Evolutionary conservation across 768 basidiomycete species (phyloP), one percentile per base, ranked within the genome.

Genomic region (Suillus discolor): DNA sequence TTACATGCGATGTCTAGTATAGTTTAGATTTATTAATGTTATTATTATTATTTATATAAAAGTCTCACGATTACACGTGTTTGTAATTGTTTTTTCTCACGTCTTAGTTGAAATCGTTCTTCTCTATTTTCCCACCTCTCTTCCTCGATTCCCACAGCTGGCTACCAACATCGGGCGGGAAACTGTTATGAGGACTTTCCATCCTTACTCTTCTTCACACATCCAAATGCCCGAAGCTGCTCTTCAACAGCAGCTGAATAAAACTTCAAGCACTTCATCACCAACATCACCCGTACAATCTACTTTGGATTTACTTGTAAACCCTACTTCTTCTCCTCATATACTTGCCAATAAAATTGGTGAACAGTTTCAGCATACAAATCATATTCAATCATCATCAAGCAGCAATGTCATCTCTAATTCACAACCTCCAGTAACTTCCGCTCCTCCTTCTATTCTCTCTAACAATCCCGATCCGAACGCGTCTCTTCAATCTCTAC

Each of bases 131-230:
- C 81, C 82, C 81, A 82, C 80, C 78, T 78, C 73, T 73, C 74
- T 70, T 73, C 51, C 69, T 71, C 71, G 68, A 75, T 83, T 83
- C 82, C 81, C 81, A 83, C 81, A 83, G 79, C 77, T 73, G 74
- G 73, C 75, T 75, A 71, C 72, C 75, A 75, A 62, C 59, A 76
- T 74, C 71, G 71, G 72, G 79, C 76, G 79, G 80, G 76, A 80
- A 78, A 70, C 67, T 73, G 74, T 77, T 73, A 80, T 80, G 79
- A 80, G 79, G 79, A 80, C 79, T 0, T 81, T 80, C 60, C 80
- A 80, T 72, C 77, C 79, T 70, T 78, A 79, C 75, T 77, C 76
- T 75, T 79, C 79, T 73, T 75, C 78, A 73, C 80, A 75, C 71
- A 71, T 79, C 71, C 71, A 76, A 65, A 82, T 82, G 81, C 78